A percentile compares a stretch with the other conserved stretches of the same genome.
Conservation (phyloP, 1,284 basidiomycete species). For the Trichosporon inkin region DNA sequence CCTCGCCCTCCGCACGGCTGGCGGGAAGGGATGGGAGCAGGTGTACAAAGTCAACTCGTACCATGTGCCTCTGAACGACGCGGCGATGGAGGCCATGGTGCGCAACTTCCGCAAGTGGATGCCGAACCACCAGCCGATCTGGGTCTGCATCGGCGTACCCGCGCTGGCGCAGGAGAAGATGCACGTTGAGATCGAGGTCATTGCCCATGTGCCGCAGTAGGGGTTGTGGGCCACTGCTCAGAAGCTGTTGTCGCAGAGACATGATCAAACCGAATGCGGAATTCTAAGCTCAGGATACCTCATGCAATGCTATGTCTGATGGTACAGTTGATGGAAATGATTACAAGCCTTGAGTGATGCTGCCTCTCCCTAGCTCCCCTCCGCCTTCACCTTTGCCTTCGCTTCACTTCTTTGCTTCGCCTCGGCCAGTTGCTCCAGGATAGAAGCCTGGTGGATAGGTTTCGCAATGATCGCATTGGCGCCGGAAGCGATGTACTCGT, state of each 20-base stretch:
- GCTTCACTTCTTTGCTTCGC: conserved; percentile 28
- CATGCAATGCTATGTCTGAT: too few species aligned
- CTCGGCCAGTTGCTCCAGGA: conserved; percentile 38
- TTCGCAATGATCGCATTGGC: conserved; percentile 55
- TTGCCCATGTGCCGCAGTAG: conserved; percentile 17
- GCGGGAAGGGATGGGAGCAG: conserved; percentile 33
- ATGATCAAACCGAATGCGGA: too few species aligned
- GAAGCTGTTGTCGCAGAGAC: too few species aligned
- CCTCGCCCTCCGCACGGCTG: conserved; percentile 24
- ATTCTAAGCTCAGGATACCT: too few species aligned
- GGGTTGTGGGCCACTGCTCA: too few species aligned
- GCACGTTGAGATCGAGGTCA: conserved; percentile 36
- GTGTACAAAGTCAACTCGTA: conserved; percentile 29
- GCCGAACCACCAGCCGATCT: conserved; percentile 32
- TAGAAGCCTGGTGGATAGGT: conserved; percentile 44
- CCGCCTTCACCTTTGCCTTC: not conserved
- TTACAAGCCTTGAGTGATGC: too few species aligned
- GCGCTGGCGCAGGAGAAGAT: conserved; percentile 26
- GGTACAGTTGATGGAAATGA: too few species aligned
- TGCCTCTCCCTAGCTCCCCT: too few species aligned
- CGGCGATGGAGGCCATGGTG: conserved; percentile 25
- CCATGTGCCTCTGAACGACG: conserved; percentile 26
- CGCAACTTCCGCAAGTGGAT: conserved; percentile 25
- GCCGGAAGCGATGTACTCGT: conserved; percentile 71
- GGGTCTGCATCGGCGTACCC: conserved; percentile 30